Percentiles rank a stretch among this genome's conserved stretches.
Conservation (phyloP, 306 rosid species). For the Cicer cuneatum region DNA sequence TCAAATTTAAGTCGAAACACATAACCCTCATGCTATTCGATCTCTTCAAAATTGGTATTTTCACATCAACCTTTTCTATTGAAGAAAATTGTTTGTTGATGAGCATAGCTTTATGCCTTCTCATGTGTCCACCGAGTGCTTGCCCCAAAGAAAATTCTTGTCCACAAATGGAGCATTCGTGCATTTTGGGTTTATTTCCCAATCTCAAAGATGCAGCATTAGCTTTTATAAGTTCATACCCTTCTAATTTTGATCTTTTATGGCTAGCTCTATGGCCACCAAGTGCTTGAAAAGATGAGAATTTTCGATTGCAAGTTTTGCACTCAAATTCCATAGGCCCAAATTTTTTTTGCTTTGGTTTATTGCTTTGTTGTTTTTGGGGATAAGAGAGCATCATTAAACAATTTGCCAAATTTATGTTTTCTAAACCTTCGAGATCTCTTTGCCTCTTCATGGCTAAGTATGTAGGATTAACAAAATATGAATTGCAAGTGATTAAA, state of each 20-base stretch:
- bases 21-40: background rate
- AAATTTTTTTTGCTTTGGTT: background rate
- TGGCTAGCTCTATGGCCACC: slow-evolving; percentile 94
- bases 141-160: slow-evolving; percentile 70
- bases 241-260: slow-evolving; percentile 47
- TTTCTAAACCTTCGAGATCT: slow-evolving; percentile 33
- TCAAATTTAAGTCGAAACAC: slow-evolving; percentile 77
- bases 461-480: background rate
- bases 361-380: slow-evolving; percentile 25
- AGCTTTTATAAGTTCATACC: background rate
- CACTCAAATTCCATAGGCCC: slow-evolving; percentile 54
- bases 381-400: slow-evolving; percentile 51
- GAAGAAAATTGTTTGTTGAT: slow-evolving; percentile 38
- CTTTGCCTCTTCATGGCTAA: slow-evolving; percentile 57
- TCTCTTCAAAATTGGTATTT: slow-evolving; percentile 1
- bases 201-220: slow-evolving; percentile 2
- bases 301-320: slow-evolving; percentile 80
- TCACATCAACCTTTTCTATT: background rate
- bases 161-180: slow-evolving; percentile 73
- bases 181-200: slow-evolving; percentile 51
- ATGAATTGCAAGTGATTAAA: background rate
- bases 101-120: slow-evolving; percentile 55
- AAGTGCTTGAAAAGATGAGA: slow-evolving; percentile 82
- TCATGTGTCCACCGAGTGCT: slow-evolving; percentile 92
- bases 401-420: slow-evolving; percentile 53